Conservation (phyloP, 2,329 filamentous ascomycete genomes). For the Raffaelea ambrosiae region DNA sequence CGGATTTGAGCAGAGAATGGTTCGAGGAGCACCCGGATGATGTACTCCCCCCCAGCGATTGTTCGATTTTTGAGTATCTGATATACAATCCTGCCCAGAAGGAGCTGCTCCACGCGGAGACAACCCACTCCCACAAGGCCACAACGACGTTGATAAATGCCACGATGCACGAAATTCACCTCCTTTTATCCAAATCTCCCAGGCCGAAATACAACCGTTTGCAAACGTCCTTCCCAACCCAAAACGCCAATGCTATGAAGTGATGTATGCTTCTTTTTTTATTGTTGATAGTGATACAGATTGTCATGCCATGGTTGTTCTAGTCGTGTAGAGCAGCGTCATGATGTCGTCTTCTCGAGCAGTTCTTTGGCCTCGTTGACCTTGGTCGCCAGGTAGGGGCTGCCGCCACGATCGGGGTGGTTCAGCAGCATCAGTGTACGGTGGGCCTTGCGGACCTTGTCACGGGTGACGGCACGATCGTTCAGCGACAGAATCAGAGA, state of each 20-base stretch:
- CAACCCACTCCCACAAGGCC: no score
- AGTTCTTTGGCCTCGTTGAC: slow-evolving; percentile 98
- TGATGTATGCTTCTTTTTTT: background rate
- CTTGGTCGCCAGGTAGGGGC: slow-evolving; percentile 93
- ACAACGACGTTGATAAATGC: no score
- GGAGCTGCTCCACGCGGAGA: no score
- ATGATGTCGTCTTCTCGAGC: slow-evolving; percentile 58
- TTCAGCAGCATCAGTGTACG: slow-evolving; percentile 94
- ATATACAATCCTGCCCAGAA: background rate
- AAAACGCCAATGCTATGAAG: slow-evolving; percentile 11
- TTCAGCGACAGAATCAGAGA: slow-evolving; percentile 84
- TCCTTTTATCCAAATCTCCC: no score
- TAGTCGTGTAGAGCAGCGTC: background rate
- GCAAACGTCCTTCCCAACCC: background rate
- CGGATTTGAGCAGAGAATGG: no score
- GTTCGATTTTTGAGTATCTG: no score
- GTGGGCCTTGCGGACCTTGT: slow-evolving; percentile 92
- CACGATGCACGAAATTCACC: no score
- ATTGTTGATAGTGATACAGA: slow-evolving; percentile 6
- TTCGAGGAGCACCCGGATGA: no score
- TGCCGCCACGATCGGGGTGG: slow-evolving; percentile 94
- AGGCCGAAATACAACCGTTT: no score
- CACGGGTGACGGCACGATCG: slow-evolving; percentile 79
- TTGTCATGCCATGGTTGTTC: background rate
- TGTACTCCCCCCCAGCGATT: no score